phyloP scores from a whole-genome alignment of 805 yeast species.

The Metschnikowia proteae region DNA sequence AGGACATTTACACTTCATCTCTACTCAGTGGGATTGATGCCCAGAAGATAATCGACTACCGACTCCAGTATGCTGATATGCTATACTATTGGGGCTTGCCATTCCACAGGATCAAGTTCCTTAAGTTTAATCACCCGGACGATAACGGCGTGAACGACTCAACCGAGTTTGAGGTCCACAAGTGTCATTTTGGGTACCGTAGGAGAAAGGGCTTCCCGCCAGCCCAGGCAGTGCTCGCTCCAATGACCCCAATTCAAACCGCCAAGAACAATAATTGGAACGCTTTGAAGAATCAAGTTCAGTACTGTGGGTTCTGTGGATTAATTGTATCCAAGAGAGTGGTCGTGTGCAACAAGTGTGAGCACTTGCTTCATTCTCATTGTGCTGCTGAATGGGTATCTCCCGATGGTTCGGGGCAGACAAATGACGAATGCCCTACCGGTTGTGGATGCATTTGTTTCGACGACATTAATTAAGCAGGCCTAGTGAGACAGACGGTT shows the following conservation, averaged over 20 bases:
- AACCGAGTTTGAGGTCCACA: constrained; percentile 30
- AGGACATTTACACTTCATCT: constrained; percentile 37
- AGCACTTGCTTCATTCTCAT: constrained; percentile 70
- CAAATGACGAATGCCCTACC: constrained; percentile 14
- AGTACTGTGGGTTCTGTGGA: constrained; percentile 65
- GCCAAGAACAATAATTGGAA: constrained; percentile 32
- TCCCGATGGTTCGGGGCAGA: constrained; percentile 2
- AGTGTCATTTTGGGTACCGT: constrained; percentile 32
- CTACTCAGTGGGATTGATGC: constrained; percentile 39
- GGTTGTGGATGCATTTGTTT: constrained; percentile 20
- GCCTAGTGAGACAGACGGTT: too few relatives aligned
- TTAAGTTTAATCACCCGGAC: constrained; percentile 59
- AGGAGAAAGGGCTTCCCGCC: constrained; percentile 18
- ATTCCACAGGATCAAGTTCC: constrained; percentile 69
- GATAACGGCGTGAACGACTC: constrained; percentile 2
- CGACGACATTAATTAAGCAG: constrained; percentile 1
- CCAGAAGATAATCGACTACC: constrained; percentile 37
- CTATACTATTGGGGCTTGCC: constrained; percentile 82
- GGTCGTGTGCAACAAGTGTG: constrained; percentile 68
- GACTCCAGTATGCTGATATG: constrained; percentile 74
- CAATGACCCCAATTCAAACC: constrained; percentile 23
- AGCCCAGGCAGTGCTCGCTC: constrained; percentile 22
- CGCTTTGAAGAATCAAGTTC: constrained; percentile 21
- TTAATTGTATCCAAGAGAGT: constrained; percentile 56
- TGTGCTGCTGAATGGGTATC: constrained; percentile 67